Evolutionary conservation across 2,329 filamentous ascomycete species (phyloP).

Genomic region (Dactylonectria estremocensis): DNA sequence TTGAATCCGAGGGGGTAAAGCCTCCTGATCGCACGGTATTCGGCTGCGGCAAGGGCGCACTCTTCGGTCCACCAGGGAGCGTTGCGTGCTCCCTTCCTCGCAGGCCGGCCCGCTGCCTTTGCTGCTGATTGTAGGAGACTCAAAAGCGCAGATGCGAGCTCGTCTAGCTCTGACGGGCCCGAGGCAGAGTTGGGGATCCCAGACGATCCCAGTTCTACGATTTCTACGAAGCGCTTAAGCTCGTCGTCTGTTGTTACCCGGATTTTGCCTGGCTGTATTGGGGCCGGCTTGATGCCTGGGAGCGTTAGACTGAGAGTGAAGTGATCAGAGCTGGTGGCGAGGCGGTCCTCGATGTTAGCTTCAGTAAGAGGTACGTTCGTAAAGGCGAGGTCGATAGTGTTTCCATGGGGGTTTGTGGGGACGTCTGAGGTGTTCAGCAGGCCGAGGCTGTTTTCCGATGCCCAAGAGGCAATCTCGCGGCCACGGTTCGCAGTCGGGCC

Average conservation of each 20-base stretch:
- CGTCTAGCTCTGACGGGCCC: slow-evolving; percentile 4
- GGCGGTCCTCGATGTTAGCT: slow-evolving; percentile 33
- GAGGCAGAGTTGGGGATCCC: too few species aligned
- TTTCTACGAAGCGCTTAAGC: slow-evolving; percentile 24
- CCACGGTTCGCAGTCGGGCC: too few species aligned
- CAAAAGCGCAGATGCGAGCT: slow-evolving; percentile 24
- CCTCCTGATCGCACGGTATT: slow-evolving; percentile 30
- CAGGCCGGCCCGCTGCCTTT: slow-evolving; percentile 18
- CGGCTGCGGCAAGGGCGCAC: slow-evolving; percentile 28
- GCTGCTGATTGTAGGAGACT: slow-evolving; percentile 25
- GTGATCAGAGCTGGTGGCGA: slow-evolving; percentile 38
- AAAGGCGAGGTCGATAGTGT: slow-evolving; percentile 39
- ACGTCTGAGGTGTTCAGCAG: too few species aligned
- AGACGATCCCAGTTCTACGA: slow-evolving; percentile 17
- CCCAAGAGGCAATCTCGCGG: too few species aligned
- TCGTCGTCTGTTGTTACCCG: slow-evolving; percentile 28
- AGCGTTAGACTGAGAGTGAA: slow-evolving; percentile 35
- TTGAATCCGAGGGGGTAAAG: slow-evolving; percentile 31
- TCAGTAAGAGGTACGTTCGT: slow-evolving; percentile 33
- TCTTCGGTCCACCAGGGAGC: slow-evolving; percentile 37
- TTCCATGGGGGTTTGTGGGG: slow-evolving; percentile 39
- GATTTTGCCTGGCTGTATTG: slow-evolving; percentile 19
- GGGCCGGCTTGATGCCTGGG: slow-evolving; percentile 3
- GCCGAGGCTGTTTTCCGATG: too few species aligned
- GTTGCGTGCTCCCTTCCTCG: slow-evolving; percentile 24